Evolutionary conservation across 768 basidiomycete species (phyloP).

Genomic region (Termitomyces sp.): DNA sequence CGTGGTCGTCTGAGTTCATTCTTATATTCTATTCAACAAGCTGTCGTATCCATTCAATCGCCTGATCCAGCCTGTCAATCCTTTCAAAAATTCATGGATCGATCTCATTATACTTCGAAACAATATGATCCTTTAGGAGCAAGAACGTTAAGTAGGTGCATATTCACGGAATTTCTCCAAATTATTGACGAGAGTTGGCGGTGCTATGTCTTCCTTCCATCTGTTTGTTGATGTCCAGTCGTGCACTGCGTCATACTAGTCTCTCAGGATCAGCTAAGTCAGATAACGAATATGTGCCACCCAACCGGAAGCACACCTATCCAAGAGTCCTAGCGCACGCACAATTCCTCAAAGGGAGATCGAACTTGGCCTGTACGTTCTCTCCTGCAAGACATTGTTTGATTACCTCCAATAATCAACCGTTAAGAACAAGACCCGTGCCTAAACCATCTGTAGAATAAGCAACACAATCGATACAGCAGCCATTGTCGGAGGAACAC

Average conservation of each 20-base stretch:
- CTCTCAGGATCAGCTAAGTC: constrained; percentile 1
- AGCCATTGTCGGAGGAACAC: constrained; percentile 40
- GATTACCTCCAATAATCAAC: background rate
- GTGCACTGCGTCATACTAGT: constrained; percentile 33
- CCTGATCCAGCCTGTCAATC: constrained; percentile 34
- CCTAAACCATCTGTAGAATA: constrained; percentile 43
- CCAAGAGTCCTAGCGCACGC: constrained; percentile 16
- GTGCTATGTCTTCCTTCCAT: constrained; percentile 41
- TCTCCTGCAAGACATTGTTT: background rate
- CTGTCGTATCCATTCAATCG: no score
- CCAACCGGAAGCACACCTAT: constrained; percentile 28
- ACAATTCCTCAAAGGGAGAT: no score
- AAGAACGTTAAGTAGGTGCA: background rate
- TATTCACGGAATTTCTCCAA: constrained; percentile 37
- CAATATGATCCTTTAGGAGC: background rate
- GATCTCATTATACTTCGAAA: constrained; percentile 29
- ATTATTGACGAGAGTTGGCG: constrained; percentile 32
- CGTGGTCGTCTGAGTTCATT: no score
- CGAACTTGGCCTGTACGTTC: no score
- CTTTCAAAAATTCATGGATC: constrained; percentile 35
- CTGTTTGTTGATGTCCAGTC: constrained; percentile 36
- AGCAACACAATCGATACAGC: constrained; percentile 34
- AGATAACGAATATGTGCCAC: background rate
- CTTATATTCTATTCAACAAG: no score
- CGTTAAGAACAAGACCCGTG: constrained; percentile 17